phyloP scores from a whole-genome alignment of 2,329 filamentous ascomycete species.

The Aureobasidium sp. region DNA sequence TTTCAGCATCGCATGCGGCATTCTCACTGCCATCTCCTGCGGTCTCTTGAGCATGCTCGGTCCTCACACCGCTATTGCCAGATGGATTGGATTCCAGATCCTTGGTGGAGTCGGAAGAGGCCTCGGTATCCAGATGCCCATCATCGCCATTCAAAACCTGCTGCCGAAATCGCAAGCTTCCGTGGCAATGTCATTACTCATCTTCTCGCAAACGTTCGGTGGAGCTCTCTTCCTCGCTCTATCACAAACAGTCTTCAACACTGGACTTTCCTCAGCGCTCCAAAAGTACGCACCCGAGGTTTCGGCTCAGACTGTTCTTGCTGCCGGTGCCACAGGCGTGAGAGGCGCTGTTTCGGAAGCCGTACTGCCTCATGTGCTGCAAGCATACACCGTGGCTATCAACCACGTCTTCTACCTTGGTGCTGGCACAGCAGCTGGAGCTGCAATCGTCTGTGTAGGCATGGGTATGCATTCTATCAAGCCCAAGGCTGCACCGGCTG shows the following conservation, averaged over 20 bases:
- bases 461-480: conserved; percentile 5
- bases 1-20: conserved; percentile 13
- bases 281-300: conserved; percentile 27
- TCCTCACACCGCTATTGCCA: conserved; percentile 29
- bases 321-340: conserved; percentile 52
- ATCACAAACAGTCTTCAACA: conserved; percentile 24
- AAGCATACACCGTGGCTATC: conserved; percentile 56
- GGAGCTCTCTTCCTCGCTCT: conserved; percentile 24
- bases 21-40: conserved; percentile 18
- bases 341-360: conserved; percentile 42
- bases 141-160: conserved; percentile 35
- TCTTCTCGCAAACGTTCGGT: conserved; percentile 24
- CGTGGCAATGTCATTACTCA: conserved; percentile 22
- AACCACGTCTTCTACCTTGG: conserved; percentile 19
- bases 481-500: neutral
- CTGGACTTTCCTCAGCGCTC: neutral
- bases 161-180: conserved; percentile 20
- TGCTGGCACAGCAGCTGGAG: neutral
- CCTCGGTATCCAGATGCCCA: conserved; percentile 39
- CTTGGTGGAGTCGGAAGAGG: conserved; percentile 41
- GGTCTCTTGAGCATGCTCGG: conserved; percentile 28
- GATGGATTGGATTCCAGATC: conserved; percentile 48
- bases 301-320: conserved; percentile 33
- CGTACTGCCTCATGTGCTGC: conserved; percentile 45
- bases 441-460: neutral